Conservation (phyloP, 768 basidiomycete genomes). For the Chiua virens region DNA sequence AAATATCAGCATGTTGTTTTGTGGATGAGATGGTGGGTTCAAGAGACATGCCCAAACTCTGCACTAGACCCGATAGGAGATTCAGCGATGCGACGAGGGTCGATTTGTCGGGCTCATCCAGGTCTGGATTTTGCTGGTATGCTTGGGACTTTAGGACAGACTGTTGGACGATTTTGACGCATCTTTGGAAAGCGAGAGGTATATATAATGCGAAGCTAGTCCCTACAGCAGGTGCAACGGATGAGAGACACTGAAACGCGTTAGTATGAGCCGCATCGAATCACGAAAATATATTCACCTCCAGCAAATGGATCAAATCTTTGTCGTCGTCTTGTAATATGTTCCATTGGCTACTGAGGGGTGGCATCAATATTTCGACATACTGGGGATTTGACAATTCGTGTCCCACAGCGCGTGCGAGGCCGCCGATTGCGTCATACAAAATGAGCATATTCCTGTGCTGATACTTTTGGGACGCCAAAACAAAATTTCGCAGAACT, state of each 20-base stretch:
- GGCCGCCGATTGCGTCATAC: too few species aligned
- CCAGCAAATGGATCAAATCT: slow-evolving; percentile 90
- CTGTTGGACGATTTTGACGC: slow-evolving; percentile 78
- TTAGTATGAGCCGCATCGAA: slow-evolving; percentile 2
- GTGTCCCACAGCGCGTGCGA: slow-evolving; percentile 93
- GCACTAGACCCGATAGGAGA: slow-evolving; percentile 91
- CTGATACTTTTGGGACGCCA: slow-evolving; percentile 97
- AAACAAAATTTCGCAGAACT: slow-evolving; percentile 89
- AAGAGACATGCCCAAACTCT: slow-evolving; percentile 82
- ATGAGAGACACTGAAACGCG: slow-evolving; percentile 80
- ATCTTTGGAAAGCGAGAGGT: slow-evolving; percentile 89
- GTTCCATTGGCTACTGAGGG: slow-evolving; percentile 87
- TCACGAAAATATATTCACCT: slow-evolving; percentile 52
- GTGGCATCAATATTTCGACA: slow-evolving; percentile 96
- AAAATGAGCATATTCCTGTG: slow-evolving; percentile 99
- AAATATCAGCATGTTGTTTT: slow-evolving; percentile 62
- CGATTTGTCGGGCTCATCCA: slow-evolving; percentile 94
- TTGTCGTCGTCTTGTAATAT: slow-evolving; percentile 88
- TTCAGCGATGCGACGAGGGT: slow-evolving; percentile 99
- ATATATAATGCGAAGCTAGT: slow-evolving; percentile 86
- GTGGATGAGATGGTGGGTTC: slow-evolving; percentile 67
- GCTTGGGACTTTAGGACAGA: slow-evolving; percentile 84
- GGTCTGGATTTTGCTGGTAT: slow-evolving; percentile 83
- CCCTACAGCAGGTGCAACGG: slow-evolving; percentile 95
- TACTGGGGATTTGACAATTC: slow-evolving; percentile 83